Evolutionary conservation across 1,284 basidiomycete genomes (phyloP).

Genomic region (Sphaerobolus stellatus): DNA sequence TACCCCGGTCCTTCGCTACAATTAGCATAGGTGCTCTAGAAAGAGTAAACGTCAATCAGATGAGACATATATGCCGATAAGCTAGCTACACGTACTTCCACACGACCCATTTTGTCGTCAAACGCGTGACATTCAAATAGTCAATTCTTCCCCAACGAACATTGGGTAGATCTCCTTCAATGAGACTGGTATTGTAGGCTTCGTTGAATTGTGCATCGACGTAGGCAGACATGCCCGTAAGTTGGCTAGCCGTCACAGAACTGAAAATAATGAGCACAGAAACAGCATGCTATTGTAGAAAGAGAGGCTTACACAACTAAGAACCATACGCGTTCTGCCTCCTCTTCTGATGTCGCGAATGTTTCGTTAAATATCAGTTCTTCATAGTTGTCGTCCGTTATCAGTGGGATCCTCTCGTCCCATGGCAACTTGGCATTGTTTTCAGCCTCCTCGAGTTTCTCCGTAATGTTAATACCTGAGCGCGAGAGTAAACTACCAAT

Average conservation of each 20-base stretch:
- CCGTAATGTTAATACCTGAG: constrained; percentile 68
- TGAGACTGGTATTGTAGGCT: constrained; percentile 60
- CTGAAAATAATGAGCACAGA: constrained; percentile 35
- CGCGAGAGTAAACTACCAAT: constrained; percentile 51
- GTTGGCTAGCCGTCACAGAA: constrained; percentile 55
- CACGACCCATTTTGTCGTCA: constrained; percentile 78
- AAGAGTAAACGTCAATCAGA: neutral
- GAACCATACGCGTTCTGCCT: constrained; percentile 65
- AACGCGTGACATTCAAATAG: constrained; percentile 70
- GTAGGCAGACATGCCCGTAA: constrained; percentile 63
- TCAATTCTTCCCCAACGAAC: constrained; percentile 78
- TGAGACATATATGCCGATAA: constrained; percentile 9
- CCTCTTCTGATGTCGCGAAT: constrained; percentile 57
- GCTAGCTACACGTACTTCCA: constrained; percentile 60
- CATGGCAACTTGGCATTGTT: constrained; percentile 43
- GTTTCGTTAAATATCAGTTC: constrained; percentile 67
- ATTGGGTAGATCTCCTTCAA: constrained; percentile 62
- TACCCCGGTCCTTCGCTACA: constrained; percentile 63
- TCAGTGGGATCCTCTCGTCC: constrained; percentile 69
- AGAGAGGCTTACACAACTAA: constrained; percentile 58
- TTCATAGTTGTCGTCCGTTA: constrained; percentile 73
- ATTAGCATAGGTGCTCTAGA: constrained; percentile 68
- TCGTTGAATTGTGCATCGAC: constrained; percentile 70
- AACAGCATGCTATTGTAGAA: neutral
- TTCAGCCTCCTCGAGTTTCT: constrained; percentile 46